Evolutionary conservation across 2,329 filamentous ascomycete genomes (phyloP).

Genomic region (Balansia obtecta): DNA sequence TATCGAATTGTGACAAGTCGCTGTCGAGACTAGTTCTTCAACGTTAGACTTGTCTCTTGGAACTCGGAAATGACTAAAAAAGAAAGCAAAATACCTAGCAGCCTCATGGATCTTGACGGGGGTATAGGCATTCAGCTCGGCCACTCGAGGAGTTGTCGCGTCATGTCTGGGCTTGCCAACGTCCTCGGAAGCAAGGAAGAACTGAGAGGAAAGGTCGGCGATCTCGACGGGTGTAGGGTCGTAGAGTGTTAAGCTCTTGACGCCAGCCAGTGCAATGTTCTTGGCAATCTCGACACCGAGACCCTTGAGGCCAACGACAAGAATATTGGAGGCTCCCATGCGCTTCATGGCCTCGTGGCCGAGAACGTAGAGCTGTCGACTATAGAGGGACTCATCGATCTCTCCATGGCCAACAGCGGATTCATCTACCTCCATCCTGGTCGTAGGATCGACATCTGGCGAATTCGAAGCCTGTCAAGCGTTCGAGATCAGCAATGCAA

Average conservation of each 20-base stretch:
- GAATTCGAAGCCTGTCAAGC: constrained; percentile 35
- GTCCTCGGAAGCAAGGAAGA: constrained; percentile 82
- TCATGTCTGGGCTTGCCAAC: constrained; percentile 84
- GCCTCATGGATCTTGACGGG: constrained; percentile 69
- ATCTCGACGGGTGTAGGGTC: constrained; percentile 77
- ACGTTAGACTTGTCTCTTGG: background rate
- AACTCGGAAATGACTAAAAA: constrained; percentile 2
- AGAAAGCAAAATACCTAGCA: constrained; percentile 27
- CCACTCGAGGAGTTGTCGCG: constrained; percentile 77
- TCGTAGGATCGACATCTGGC: constrained; percentile 49
- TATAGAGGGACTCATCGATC: constrained; percentile 64
- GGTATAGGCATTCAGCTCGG: constrained; percentile 93
- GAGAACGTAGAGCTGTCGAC: constrained; percentile 59
- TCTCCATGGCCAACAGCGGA: constrained; percentile 42
- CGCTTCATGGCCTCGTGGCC: constrained; percentile 90
- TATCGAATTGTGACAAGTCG: constrained; percentile 71
- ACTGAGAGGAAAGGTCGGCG: constrained; percentile 88
- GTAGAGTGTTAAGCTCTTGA: constrained; percentile 91
- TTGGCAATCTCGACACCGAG: constrained; percentile 97
- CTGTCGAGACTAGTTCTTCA: constrained; percentile 49
- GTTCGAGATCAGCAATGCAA: constrained; percentile 7
- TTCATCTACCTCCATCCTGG: constrained; percentile 53
- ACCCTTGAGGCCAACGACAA: constrained; percentile 83
- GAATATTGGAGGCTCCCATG: constrained; percentile 91
- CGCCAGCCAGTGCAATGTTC: constrained; percentile 93